Conservation (phyloP, 2,329 filamentous ascomycete species). For the Ciborinia camelliae region DNA sequence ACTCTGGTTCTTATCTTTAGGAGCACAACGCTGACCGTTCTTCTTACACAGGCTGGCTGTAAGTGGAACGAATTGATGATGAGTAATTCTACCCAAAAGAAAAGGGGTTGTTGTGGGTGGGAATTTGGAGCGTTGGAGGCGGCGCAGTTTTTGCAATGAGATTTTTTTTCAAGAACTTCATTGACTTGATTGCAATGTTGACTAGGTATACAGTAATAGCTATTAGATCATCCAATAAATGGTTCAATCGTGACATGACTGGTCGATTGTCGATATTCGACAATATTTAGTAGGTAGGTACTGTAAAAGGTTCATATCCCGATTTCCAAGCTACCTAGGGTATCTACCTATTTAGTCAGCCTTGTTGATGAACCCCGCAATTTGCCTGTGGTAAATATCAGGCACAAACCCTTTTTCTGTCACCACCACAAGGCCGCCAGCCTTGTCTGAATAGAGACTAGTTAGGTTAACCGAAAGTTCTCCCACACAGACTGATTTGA, state of each 20-base stretch:
- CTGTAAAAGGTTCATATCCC: too few relatives aligned
- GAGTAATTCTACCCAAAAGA: slow-evolving; percentile 15
- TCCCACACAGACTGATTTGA: slow-evolving; percentile 20
- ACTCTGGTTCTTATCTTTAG: slow-evolving; percentile 21
- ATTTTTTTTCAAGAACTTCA: slow-evolving; percentile 10
- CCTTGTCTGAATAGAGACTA: not conserved
- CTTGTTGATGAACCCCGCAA: not conserved
- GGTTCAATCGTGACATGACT: not conserved
- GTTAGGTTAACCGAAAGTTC: slow-evolving; percentile 20
- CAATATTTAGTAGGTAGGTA: too few relatives aligned
- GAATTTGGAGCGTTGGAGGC: slow-evolving; percentile 15
- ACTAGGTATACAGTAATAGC: slow-evolving; percentile 21
- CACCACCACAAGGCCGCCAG: not conserved
- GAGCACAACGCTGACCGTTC: slow-evolving; percentile 21
- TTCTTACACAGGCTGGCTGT: slow-evolving; percentile 51
- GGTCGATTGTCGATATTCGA: not conserved
- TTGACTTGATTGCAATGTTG: slow-evolving; percentile 19
- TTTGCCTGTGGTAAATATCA: not conserved
- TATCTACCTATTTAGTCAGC: not conserved
- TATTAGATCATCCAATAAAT: slow-evolving; percentile 12
- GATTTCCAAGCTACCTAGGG: too few relatives aligned
- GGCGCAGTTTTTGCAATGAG: slow-evolving; percentile 15
- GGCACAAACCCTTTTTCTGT: not conserved
- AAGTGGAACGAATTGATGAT: slow-evolving; percentile 56
- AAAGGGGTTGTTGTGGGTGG: not conserved